Conservation (phyloP, 768 basidiomycete genomes). For the Pleurotus tuber-regium region DNA sequence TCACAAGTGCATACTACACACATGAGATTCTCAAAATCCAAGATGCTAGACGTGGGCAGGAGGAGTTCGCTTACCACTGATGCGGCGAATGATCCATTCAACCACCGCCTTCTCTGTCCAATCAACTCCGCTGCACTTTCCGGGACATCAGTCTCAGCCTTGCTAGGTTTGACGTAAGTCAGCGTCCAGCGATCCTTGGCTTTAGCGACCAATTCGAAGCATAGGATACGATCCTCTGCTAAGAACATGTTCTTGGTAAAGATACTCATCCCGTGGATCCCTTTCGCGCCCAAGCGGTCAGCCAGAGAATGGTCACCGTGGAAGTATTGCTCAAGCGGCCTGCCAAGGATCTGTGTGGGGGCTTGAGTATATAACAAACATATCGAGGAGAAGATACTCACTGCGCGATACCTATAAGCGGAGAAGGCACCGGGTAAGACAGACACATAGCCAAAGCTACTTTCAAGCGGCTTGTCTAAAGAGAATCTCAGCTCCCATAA, state of each 20-base stretch:
- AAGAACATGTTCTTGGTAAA: constrained; percentile 87
- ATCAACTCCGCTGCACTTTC: constrained; percentile 73
- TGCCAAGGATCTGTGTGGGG: constrained; percentile 59
- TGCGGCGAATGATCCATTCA: constrained; percentile 77
- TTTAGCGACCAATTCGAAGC: constrained; percentile 79
- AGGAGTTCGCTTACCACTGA: constrained; percentile 32
- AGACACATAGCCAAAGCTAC: constrained; percentile 93
- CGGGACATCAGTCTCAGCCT: constrained; percentile 76
- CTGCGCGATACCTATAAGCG: constrained; percentile 87
- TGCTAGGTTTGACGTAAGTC: constrained; percentile 77
- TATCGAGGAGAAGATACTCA: not conserved
- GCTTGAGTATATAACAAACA: not conserved
- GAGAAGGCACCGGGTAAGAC: constrained; percentile 97
- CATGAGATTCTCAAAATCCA: not conserved
- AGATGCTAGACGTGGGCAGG: not conserved
- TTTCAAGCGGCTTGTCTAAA: constrained; percentile 89
- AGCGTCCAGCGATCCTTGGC: constrained; percentile 64
- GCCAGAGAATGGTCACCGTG: constrained; percentile 88
- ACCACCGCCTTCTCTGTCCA: constrained; percentile 73
- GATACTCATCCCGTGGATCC: constrained; percentile 95
- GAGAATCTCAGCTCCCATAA: too few relatives aligned
- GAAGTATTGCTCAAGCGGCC: constrained; percentile 85
- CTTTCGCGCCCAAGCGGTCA: constrained; percentile 88
- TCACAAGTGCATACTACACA: constrained; percentile 78
- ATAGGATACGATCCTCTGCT: constrained; percentile 53